Evolutionary conservation across 805 yeast species (phyloP).

Genomic region (Ogataea neopini): DNA sequence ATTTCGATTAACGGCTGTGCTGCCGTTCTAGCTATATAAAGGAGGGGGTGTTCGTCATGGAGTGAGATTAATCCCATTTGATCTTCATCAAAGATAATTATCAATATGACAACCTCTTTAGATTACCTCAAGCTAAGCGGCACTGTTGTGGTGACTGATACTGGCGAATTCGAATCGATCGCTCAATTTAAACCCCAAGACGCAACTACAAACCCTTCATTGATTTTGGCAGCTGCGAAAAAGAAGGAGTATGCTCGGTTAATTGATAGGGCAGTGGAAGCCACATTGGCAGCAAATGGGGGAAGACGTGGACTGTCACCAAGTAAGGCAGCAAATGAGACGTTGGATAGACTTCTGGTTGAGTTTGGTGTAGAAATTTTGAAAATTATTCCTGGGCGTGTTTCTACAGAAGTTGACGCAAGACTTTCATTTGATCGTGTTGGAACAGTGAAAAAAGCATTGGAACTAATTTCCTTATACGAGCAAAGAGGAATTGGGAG

Average conservation of each 20-base stretch:
- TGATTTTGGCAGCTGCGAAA: conserved; percentile 93
- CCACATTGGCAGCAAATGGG: conserved; percentile 53
- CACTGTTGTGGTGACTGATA: conserved; percentile 95
- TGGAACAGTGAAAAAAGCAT: conserved; percentile 90
- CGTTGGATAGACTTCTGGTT: conserved; percentile 87
- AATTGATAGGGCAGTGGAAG: conserved; percentile 85
- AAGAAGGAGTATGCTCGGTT: conserved; percentile 84
- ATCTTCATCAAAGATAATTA: background rate
- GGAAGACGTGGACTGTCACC: conserved; percentile 37
- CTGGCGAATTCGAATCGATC: conserved; percentile 97
- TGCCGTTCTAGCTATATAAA: background rate
- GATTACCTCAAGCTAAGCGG: conserved; percentile 93
- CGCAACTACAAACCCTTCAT: conserved; percentile 98
- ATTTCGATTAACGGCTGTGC: conserved; percentile 1
- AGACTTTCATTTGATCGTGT: conserved; percentile 93
- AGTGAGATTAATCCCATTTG: background rate
- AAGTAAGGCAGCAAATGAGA: conserved; percentile 65
- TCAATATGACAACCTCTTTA: conserved; percentile 54
- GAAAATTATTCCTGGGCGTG: conserved; percentile 96
- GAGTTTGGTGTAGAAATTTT: conserved; percentile 95
- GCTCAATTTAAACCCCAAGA: conserved; percentile 98
- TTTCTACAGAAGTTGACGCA: conserved; percentile 98
- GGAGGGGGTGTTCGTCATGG: background rate
- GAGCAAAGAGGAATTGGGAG: conserved; percentile 78
- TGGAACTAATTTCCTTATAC: conserved; percentile 84